Conservation (phyloP, 1,284 basidiomycete species). For the Apiotrichum montevideense region DNA sequence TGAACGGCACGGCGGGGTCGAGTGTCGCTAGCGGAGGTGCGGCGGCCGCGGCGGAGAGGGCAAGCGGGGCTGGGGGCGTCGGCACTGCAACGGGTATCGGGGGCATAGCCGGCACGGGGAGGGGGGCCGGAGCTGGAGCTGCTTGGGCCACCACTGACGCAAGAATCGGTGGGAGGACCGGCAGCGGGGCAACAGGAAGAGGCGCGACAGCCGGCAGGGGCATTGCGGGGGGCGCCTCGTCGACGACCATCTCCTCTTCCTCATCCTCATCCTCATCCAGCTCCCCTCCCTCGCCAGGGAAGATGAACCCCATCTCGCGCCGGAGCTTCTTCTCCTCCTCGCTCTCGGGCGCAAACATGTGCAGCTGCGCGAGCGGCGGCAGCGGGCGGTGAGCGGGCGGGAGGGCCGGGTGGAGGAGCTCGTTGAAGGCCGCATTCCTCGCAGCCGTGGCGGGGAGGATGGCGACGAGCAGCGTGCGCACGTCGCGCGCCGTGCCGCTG, state of each 20-base stretch:
- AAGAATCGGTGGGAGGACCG: too few species aligned
- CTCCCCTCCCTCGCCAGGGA: slow-evolving; percentile 1
- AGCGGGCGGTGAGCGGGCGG: slow-evolving; percentile 31
- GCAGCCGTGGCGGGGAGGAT: slow-evolving; percentile 3
- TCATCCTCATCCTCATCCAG: slow-evolving; percentile 9
- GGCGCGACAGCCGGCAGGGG: not conserved
- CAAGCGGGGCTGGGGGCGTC: not conserved
- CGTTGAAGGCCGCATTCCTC: slow-evolving; percentile 7
- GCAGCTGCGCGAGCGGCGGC: slow-evolving; percentile 32
- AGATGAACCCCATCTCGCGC: slow-evolving; percentile 25
- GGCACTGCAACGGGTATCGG: not conserved
- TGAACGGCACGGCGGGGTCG: slow-evolving; percentile 10
- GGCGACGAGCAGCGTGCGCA: slow-evolving; percentile 10
- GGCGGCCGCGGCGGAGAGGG: not conserved
- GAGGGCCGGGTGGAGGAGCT: slow-evolving; percentile 33
- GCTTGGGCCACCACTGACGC: not conserved
- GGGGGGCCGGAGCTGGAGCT: not conserved
- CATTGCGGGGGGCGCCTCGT: not conserved
- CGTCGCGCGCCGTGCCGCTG: slow-evolving; percentile 13
- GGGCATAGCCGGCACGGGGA: not conserved
- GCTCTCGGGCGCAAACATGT: slow-evolving; percentile 33
- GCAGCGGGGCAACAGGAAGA: too few species aligned
- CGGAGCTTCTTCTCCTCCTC: slow-evolving; percentile 34
- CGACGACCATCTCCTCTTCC: slow-evolving; percentile 9
- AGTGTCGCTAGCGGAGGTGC: not conserved